Evolutionary conservation across 129 eudicot genomes (phyloP).

Genomic region (Arctium minus): DNA sequence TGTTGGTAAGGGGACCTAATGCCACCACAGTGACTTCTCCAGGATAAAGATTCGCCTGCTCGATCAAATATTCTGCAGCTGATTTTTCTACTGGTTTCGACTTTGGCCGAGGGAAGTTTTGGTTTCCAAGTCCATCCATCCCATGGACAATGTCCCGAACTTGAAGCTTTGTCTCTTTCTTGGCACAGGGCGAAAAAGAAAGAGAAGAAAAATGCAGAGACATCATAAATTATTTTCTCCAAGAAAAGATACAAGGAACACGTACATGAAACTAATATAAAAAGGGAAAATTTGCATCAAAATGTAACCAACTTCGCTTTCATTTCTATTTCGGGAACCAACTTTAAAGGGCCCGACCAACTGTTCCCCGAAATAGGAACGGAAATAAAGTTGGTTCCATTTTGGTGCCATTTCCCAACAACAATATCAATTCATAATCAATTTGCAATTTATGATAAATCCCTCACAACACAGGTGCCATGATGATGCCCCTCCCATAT

Average conservation of each 20-base stretch:
- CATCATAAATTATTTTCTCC: background rate
- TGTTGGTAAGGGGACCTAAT: constrained; percentile 90
- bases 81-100: constrained; percentile 80
- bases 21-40: constrained; percentile 93
- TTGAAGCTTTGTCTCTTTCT: constrained; percentile 94
- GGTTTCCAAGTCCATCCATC: constrained; percentile 95
- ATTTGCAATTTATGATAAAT: background rate
- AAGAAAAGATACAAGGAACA: background rate
- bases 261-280: background rate
- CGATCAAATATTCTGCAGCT: constrained; percentile 74
- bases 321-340: background rate
- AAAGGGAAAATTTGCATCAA: background rate
- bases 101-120: constrained; percentile 90
- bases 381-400: background rate
- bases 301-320: background rate
- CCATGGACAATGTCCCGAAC: constrained; percentile 96
- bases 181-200: constrained; percentile 18
- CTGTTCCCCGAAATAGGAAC: background rate
- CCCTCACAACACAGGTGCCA: background rate
- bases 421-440: background rate
- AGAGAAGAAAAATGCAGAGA: background rate
- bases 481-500: background rate
- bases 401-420: background rate
- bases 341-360: background rate
- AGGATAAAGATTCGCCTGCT: constrained; percentile 75